Conservation (phyloP, 2,329 filamentous ascomycete genomes). For the Eurotiales sp. region DNA sequence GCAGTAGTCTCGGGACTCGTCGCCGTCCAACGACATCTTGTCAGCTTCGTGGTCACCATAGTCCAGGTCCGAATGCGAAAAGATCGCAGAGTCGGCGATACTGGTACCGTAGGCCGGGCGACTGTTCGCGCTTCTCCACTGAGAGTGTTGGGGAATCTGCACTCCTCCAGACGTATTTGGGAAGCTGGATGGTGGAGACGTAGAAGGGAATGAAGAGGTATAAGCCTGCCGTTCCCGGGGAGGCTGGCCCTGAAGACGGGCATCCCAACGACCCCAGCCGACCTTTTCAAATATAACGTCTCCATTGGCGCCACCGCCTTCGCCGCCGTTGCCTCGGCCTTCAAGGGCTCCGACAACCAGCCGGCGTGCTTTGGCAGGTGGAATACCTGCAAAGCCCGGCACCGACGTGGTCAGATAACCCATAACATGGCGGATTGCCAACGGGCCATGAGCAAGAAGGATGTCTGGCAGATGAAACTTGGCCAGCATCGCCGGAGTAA, state of each 20-base stretch:
- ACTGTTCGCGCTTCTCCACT: conserved; percentile 28
- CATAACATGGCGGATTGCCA: conserved; percentile 94
- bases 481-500: conserved; percentile 80
- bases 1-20: conserved; percentile 55
- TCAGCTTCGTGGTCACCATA: conserved; percentile 75
- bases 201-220: conserved; percentile 43
- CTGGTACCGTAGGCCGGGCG: conserved; percentile 55
- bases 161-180: conserved; percentile 45
- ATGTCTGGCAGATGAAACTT: conserved; percentile 89
- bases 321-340: conserved; percentile 61
- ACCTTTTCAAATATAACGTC: conserved; percentile 79
- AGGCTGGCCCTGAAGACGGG: conserved; percentile 65
- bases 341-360: conserved; percentile 91
- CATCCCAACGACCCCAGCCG: conserved; percentile 96
- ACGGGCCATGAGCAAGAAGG: conserved; percentile 79
- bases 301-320: conserved; percentile 52
- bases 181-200: conserved; percentile 41
- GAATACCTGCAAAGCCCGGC: conserved; percentile 85
- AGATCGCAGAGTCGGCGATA: conserved; percentile 67
- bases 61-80: conserved; percentile 65
- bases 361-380: conserved; percentile 82
- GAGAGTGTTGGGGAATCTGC: conserved; percentile 42
- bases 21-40: conserved; percentile 86
- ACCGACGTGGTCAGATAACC: conserved; percentile 89
- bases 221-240: conserved; percentile 26